phyloP scores from a whole-genome alignment of 1,139 yeast genomes.

The Candida mesenterica region DNA sequence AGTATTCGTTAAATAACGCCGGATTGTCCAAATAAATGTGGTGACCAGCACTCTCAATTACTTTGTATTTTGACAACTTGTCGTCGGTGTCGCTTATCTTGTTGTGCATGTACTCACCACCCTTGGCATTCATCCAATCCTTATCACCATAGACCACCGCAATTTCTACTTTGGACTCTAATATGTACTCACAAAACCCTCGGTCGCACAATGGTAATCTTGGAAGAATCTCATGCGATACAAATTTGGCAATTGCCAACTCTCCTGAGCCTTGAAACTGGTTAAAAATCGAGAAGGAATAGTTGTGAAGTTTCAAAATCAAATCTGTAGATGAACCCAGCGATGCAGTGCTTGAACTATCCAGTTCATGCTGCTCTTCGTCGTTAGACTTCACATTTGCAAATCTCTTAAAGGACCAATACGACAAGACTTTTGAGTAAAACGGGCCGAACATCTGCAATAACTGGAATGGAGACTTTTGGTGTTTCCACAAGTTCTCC shows the following conservation, averaged over 20 bases:
- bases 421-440: slow-evolving; percentile 40
- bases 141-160: slow-evolving; percentile 44
- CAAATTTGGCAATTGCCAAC: slow-evolving; percentile 42
- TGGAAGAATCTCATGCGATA: slow-evolving; percentile 42
- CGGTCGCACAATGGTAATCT: slow-evolving; percentile 43
- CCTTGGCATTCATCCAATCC: slow-evolving; percentile 47
- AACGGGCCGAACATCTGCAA: slow-evolving; percentile 41
- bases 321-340: slow-evolving; percentile 15
- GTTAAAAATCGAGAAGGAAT: slow-evolving; percentile 44
- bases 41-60: slow-evolving; percentile 42
- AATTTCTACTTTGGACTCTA: slow-evolving; percentile 23
- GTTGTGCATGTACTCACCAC: slow-evolving; percentile 37
- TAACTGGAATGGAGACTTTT: slow-evolving; percentile 42
- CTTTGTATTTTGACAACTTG: slow-evolving; percentile 19
- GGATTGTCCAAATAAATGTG: slow-evolving; percentile 40
- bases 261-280: slow-evolving; percentile 48
- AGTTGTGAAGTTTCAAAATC: slow-evolving; percentile 39
- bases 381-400: slow-evolving; percentile 25
- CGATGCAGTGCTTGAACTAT: slow-evolving; percentile 1
- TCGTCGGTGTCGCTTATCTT: slow-evolving; percentile 21
- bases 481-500: slow-evolving; percentile 37
- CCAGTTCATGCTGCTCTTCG: slow-evolving; percentile 3
- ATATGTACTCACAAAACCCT: slow-evolving; percentile 33
- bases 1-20: slow-evolving; percentile 26
- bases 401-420: slow-evolving; percentile 45